Evolutionary conservation across 169 alveolate genomes (phyloP), one percentile per base, ranked within the genome.

Genomic region (Plasmodium gonderi): DNA sequence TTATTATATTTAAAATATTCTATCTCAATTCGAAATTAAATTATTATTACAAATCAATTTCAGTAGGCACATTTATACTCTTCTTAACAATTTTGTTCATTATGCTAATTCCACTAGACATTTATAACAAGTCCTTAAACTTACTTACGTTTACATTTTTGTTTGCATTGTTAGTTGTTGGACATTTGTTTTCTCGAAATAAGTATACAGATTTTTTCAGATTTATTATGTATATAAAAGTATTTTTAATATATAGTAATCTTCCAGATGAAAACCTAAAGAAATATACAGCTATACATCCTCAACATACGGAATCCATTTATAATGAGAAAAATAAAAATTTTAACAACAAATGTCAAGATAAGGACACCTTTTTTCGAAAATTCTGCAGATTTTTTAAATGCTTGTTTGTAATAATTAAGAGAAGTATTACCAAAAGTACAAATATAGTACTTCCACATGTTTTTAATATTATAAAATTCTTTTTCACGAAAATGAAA

Each of bases 11-110:
- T 69, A 68, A 49, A 4, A 45, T 69, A 14, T 72, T 69, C 4
- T 83, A 83, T 42, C 64, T 29, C 29, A 47, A 69, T 76, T 83
- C 92, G 4, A 83, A 83, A 72, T 72, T 83, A 64, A 83, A 83
- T 69, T 72, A 40, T 36, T 83, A 83, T 36, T 67, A 83, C 44
- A 83, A 68, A 26, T 31, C 82, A 47, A 83, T 83, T 29, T 33
- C 33, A 17, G 60, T 44, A 31, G 49, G 54, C 14, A 83, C 9
- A 0, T 23, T 31, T 26, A 29, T 69, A 23, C 44, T 47, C 12
- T 23, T 51, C 65, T 23, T 72, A 38, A 83, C 33, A 6, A 3
- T 47, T 38, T 9, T 38, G 4, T 51, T 83, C 45, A 17, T 45
- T 49, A 38, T 38, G 29, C 38, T 83, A 72, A 3, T 83, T 20